Conservation (phyloP, 2,329 filamentous ascomycete species). For the Pezizomycotina sp. region DNA sequence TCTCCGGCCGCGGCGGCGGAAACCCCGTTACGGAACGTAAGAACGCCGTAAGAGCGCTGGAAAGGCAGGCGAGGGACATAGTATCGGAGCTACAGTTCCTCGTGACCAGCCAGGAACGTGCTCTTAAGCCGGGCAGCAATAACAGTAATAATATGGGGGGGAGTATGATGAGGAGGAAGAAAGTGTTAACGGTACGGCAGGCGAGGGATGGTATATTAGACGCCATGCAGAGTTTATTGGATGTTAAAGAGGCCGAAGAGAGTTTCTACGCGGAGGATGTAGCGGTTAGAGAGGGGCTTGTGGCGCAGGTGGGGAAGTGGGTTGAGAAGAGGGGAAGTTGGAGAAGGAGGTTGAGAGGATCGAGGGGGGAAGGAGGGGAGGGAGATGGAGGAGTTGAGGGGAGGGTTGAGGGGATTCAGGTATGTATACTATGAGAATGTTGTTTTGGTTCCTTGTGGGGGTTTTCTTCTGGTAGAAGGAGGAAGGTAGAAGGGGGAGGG, state of each 20-base stretch:
- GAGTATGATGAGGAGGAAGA: conserved; percentile 15
- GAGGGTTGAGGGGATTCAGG: conserved; percentile 13
- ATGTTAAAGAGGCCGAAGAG: conserved; percentile 15
- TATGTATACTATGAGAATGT: conserved; percentile 2
- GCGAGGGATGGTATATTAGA: conserved; percentile 17
- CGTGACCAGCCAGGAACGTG: no score
- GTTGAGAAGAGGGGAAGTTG: conserved; percentile 10
- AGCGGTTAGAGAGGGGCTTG: conserved; percentile 7
- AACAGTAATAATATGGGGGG: no score
- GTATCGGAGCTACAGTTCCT: no score
- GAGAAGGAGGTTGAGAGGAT: conserved; percentile 15
- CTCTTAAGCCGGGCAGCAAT: no score
- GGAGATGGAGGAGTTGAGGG: conserved; percentile 15
- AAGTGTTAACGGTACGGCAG: no score
- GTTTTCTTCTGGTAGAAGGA: no score
- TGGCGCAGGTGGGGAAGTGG: conserved; percentile 11
- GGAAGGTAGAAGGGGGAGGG: no score
- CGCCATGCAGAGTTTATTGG: conserved; percentile 15
- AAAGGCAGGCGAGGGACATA: no score
- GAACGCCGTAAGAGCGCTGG: no score
- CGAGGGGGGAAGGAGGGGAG: conserved; percentile 11
- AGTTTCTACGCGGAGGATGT: conserved; percentile 11
- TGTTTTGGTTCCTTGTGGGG: no score
- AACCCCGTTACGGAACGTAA: no score
- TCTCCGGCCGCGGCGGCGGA: no score